A percentile compares a stretch with the other conserved stretches of the same genome.
These are phyloP conservation scores for Barnettozyma hawaiiensis DNA, from an alignment of 1,139 yeast species.

Conservation along the genomic window DNA sequence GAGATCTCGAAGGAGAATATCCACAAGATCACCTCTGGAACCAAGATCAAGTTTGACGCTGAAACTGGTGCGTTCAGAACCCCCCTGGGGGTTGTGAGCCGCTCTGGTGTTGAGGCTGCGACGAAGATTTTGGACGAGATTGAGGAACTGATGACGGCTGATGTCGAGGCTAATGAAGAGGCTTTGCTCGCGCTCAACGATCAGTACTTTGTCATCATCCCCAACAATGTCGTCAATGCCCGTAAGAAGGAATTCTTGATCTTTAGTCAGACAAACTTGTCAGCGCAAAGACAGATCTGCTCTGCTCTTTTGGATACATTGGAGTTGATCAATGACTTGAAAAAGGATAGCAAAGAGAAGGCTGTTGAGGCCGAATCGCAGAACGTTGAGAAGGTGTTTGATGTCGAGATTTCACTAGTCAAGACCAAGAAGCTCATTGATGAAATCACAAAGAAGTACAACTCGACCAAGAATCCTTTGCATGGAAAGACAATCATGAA, in stretches of 20 bases:
- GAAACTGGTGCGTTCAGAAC: conserved; percentile 5
- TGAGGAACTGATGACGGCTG: not conserved
- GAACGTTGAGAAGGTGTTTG: conserved; percentile 4
- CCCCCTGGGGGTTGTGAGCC: conserved; percentile 5
- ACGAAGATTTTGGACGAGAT: conserved; percentile 4
- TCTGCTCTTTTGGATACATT: conserved; percentile 4
- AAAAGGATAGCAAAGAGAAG: conserved; percentile 2
- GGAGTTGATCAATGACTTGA: conserved; percentile 4
- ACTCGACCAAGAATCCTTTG: not conserved
- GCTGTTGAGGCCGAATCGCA: conserved; percentile 7
- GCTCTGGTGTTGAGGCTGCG: conserved; percentile 5
- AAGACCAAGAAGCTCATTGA: conserved; percentile 1
- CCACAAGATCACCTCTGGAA: conserved; percentile 2
- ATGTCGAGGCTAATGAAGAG: conserved; percentile 1
- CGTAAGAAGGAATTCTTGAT: conserved; percentile 5
- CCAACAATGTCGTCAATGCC: conserved; percentile 5
- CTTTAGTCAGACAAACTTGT: not conserved
- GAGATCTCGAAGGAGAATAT: conserved; percentile 5
- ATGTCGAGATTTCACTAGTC: conserved; percentile 5
- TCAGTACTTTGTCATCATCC: conserved; percentile 7
- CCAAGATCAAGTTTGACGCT: conserved; percentile 5
- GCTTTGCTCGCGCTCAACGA: conserved; percentile 3
- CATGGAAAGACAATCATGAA: conserved; percentile 3
- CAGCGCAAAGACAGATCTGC: conserved; percentile 3
- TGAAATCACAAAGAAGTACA: conserved; percentile 2